Base-by-base conservation (phyloP, 768 basidiomycete species). In the Cystobasidium ongulense region DNA sequence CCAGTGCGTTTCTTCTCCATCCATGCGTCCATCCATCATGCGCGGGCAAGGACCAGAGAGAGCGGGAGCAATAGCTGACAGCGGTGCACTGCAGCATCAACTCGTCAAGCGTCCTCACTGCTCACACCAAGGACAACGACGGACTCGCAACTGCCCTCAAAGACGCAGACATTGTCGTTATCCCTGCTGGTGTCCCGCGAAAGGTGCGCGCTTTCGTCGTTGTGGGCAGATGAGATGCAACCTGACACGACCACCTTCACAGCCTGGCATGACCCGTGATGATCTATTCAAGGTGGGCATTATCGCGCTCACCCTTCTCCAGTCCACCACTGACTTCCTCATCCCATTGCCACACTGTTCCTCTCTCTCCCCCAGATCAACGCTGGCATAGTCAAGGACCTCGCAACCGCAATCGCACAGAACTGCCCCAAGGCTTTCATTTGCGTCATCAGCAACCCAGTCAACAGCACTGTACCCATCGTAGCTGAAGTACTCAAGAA, bases 391-490 rank as follows among this genome's bases (percentile, higher is more conserved):
- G 90, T 97, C 73, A 88, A 88, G 78, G 91, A 92, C 79, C 87
- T 99, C 74, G 95, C 94, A 18, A 89, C 87, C 39, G 93, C 90
- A 36, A 90, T 93, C 78, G 94, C 95, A 18, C 87, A 86, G 18
- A 80, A 83, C 62, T 87, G 87, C 52, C 95, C 95, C 74, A 93
- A 92, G 80, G 96, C 96, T 25, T 89, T 90, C 78, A 87, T 98
- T 54, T 87, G 93, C 62, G 93, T 99, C 77, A 98, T 99, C 82
- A 95, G 96, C 78, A 99, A 99, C 85, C 96, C 96, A 36, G 95
- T 99, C 81, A 98, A 99, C 87, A 97, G 95, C 52, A 97, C 96
- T 43, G 95, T 98, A 43, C 96, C 96, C 61, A 91, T 99, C 80
- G 92, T 92, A 57, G 92, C 87, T 18, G 95, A 98, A 82, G 89